These are phyloP conservation scores for Carpinus fangiana DNA, from an alignment of 306 rosid genomes.

Conservation along the genomic window DNA sequence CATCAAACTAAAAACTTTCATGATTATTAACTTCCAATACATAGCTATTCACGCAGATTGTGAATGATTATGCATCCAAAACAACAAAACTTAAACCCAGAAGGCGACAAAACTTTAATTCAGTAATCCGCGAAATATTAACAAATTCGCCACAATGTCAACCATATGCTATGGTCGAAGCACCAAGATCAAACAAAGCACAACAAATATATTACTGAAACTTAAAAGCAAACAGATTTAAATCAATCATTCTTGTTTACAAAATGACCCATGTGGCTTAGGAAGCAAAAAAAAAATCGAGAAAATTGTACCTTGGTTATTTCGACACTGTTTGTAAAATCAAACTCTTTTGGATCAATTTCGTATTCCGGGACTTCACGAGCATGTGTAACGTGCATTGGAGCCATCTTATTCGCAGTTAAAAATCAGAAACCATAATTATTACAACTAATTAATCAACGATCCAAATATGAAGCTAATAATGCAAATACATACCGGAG, in stretches of 20 bases:
- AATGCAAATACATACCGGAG: conserved; percentile 45
- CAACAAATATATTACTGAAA: too few species aligned
- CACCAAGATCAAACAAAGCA: neutral
- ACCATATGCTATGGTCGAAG: neutral
- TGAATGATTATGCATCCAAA: neutral
- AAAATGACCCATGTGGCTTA: neutral
- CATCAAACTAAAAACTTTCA: neutral
- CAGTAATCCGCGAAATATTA: neutral
- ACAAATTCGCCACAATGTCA: neutral
- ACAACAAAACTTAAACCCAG: neutral
- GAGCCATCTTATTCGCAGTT: conserved; percentile 54
- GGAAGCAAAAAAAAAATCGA: neutral
- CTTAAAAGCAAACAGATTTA: too few species aligned
- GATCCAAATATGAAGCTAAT: neutral
- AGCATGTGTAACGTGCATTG: conserved; percentile 78
- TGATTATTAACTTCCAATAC: neutral
- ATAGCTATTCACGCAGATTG: neutral
- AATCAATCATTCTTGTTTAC: neutral
- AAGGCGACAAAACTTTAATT: neutral
- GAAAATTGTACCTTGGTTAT: conserved; percentile 60
- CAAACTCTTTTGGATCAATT: conserved; percentile 83
- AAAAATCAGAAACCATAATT: conserved; percentile 22
- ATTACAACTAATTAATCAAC: neutral
- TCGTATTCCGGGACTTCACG: conserved; percentile 95
- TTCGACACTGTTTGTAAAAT: conserved; percentile 76